These are phyloP conservation scores for Sclerotinia glacialis DNA, from an alignment of 2,329 filamentous ascomycete species.

Conservation along the genomic window DNA sequence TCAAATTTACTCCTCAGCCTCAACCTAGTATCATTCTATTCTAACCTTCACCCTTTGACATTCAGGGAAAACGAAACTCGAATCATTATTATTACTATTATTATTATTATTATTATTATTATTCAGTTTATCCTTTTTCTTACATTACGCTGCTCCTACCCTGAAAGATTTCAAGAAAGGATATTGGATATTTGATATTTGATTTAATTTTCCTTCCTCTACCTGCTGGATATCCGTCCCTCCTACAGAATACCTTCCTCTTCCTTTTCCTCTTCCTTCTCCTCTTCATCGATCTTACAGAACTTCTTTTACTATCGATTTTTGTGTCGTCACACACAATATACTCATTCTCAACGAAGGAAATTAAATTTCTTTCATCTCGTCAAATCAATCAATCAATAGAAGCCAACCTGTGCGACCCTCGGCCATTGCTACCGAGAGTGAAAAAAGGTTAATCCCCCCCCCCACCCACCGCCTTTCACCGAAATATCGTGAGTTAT, in stretches of 20 bases:
- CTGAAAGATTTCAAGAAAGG: background rate
- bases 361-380: constrained; percentile 5
- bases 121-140: constrained; percentile 2
- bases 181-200: background rate
- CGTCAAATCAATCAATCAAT: constrained; percentile 1
- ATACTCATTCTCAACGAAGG: background rate
- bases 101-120: background rate
- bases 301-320: background rate
- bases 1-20: background rate
- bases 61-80: background rate
- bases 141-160: background rate
- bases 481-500: constrained; percentile 31
- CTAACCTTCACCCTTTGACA: constrained; percentile 1
- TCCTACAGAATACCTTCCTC: background rate
- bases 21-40: background rate
- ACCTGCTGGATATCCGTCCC: background rate
- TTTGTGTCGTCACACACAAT: constrained; percentile 6
- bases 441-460: constrained; percentile 19
- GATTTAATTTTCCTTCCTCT: background rate
- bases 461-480: constrained; percentile 25
- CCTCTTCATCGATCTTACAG: background rate
- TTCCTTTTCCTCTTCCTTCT: background rate
- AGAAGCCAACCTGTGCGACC: constrained; percentile 6
- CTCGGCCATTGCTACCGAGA: constrained; percentile 33
- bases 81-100: background rate